Evolutionary conservation across 352 stramenopile genomes (phyloP).

Genomic region (Phytopythium vexans): DNA sequence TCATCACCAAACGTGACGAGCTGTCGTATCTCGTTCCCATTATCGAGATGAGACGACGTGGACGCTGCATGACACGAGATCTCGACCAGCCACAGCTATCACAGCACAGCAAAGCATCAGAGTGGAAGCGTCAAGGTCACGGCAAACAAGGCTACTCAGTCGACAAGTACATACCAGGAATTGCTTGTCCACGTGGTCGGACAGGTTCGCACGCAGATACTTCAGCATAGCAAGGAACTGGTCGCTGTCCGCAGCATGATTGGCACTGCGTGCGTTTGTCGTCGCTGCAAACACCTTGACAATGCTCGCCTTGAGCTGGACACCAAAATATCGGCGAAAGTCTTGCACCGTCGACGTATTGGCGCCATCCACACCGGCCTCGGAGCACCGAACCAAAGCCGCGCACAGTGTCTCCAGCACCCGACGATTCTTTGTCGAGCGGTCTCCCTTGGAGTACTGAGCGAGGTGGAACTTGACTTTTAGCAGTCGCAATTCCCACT

Average conservation of each 20-base stretch:
- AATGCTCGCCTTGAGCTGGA: slow-evolving; percentile 47
- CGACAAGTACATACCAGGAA: slow-evolving; percentile 39
- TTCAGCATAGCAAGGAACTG: slow-evolving; percentile 47
- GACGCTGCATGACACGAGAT: slow-evolving; percentile 52
- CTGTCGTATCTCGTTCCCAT: slow-evolving; percentile 20
- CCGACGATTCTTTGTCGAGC: slow-evolving; percentile 24
- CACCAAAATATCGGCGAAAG: slow-evolving; percentile 49
- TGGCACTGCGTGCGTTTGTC: slow-evolving; percentile 21
- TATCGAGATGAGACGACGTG: slow-evolving; percentile 30
- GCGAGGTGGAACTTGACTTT: slow-evolving; percentile 57
- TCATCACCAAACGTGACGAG: slow-evolving; percentile 43
- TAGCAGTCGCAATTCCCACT: slow-evolving; percentile 41
- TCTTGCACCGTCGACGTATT: slow-evolving; percentile 1
- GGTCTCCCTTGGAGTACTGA: slow-evolving; percentile 42
- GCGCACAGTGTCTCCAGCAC: slow-evolving; percentile 47
- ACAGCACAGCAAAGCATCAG: slow-evolving; percentile 2
- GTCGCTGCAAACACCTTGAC: slow-evolving; percentile 49
- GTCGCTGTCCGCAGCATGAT: slow-evolving; percentile 6
- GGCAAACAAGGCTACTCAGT: no score
- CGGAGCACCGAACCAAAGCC: slow-evolving; percentile 29
- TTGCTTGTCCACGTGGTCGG: slow-evolving; percentile 33
- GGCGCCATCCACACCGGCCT: slow-evolving; percentile 6
- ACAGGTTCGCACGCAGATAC: slow-evolving; percentile 42
- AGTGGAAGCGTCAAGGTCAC: neutral
- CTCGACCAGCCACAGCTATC: slow-evolving; percentile 65